Conservation (phyloP, 495 filamentous ascomycete species). For the Hypoxylon crocopeplum region DNA sequence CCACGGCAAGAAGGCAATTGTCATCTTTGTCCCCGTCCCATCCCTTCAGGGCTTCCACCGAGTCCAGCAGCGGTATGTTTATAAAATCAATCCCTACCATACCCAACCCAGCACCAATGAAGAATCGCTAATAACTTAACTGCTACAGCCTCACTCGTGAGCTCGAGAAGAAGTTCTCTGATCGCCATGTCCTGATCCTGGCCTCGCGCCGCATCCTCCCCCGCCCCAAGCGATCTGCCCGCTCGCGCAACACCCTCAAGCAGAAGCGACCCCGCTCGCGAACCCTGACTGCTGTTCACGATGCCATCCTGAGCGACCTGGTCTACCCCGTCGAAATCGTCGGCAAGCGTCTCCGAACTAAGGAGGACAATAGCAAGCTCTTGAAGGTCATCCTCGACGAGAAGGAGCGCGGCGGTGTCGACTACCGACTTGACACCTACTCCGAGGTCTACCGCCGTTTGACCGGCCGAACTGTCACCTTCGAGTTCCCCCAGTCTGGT, state of each 20-base stretch:
- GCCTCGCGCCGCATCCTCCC: constrained; percentile 98
- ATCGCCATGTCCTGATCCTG: constrained; percentile 98
- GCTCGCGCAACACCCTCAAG: constrained; percentile 88
- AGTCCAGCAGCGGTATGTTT: constrained; percentile 94
- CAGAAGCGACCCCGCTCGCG: constrained; percentile 98
- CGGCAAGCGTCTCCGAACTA: constrained; percentile 94
- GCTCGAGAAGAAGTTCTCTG: constrained; percentile 99
- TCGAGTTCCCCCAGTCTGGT: constrained; percentile 94
- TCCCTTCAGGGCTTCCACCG: constrained; percentile 95
- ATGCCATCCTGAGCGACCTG: constrained; percentile 92
- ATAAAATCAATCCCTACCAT: neutral
- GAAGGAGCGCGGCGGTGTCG: constrained; percentile 98
- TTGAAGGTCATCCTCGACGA: constrained; percentile 98
- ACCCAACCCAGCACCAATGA: neutral
- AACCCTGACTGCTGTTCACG: constrained; percentile 97
- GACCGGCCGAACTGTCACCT: constrained; percentile 90
- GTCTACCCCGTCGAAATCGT: constrained; percentile 99
- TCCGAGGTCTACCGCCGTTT: constrained; percentile 96
- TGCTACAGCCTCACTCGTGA: constrained; percentile 87
- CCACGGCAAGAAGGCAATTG: constrained; percentile 99
- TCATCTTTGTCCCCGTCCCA: constrained; percentile 99
- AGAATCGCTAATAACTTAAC: constrained; percentile 34
- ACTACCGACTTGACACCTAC: constrained; percentile 99
- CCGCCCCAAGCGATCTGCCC: constrained; percentile 93
- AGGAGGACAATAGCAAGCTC: constrained; percentile 96